Base-by-base conservation (phyloP, 2,329 filamentous ascomycete genomes). In the Madurella fahalii region DNA sequence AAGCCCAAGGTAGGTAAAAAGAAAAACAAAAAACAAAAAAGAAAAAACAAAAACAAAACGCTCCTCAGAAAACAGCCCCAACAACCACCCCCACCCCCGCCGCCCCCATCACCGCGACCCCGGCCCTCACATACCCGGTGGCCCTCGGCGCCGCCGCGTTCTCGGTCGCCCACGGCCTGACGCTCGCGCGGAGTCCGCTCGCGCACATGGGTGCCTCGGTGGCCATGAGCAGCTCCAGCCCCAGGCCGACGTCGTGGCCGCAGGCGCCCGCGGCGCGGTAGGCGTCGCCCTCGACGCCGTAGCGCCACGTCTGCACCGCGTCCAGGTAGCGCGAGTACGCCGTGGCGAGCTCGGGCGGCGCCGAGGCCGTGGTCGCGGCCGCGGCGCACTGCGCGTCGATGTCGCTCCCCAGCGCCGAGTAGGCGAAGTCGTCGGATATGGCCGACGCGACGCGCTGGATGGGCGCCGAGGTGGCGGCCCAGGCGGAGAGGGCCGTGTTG, bases 151-250 rank as follows among this genome's bases (percentile, higher is more conserved):
- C 25, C 4, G 25, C 50, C 13, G 34, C 18, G 18, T 37, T 31
- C 42, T 37, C 43, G 2, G 50, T 52, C 32, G 37, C 44, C 50
- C 50, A 54, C 8, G 52, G 52, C 32, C 9, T 40, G 4, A 54
- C 52, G 15, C 31, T 49, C 32, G 39, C 40, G 40, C 40, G 40
- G 5, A 54, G 37, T 46, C 52, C 52, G 16, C 46, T 50, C 2
- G 47, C 43, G 20, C 52, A 54, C 52, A 54, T 54, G 11, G 45
- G 31, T 18, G 44, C 52, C 41, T 54, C 52, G 11, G 52, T 54
- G 9, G 52, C 52, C 46, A 49, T 49, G 40, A 54, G 25, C 46
- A 54, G 16, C 41, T 54, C 52, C 46, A 54, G 20, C 12, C 32
- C 52, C 16, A 49, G 9, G 30, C 52, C 52, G 7, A 49, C 47